Evolutionary conservation across 495 filamentous ascomycete genomes (phyloP).

Genomic region (Podospora appendiculata): DNA sequence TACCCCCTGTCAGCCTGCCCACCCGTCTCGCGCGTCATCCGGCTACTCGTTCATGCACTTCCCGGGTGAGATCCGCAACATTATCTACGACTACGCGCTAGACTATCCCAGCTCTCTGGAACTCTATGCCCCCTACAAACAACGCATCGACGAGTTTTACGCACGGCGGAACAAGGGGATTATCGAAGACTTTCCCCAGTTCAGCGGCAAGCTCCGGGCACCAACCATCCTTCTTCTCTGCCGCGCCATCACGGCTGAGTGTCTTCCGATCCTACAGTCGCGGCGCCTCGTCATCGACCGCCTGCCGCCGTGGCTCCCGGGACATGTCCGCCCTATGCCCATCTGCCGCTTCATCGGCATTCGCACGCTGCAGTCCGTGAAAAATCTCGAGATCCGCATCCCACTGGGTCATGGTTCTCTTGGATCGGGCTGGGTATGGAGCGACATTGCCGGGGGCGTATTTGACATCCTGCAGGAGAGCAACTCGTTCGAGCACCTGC

Average conservation of each 20-base stretch:
- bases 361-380: conserved; percentile 21
- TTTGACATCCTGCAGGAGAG: conserved; percentile 15
- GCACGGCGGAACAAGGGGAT: neutral
- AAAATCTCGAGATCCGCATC: conserved; percentile 23
- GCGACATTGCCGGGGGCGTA: conserved; percentile 11
- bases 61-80: conserved; percentile 25
- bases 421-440: conserved; percentile 25
- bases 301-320: conserved; percentile 30
- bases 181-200: conserved; percentile 5
- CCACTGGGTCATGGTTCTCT: conserved; percentile 20
- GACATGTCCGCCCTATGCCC: conserved; percentile 13
- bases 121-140: conserved; percentile 22
- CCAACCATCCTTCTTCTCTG: conserved; percentile 30
- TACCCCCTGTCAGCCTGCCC: too few species aligned
- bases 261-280: conserved; percentile 14
- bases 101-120: conserved; percentile 17
- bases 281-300: conserved; percentile 24
- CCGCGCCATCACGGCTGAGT: conserved; percentile 25
- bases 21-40: too few species aligned
- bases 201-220: conserved; percentile 12
- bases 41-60: conserved; percentile 18
- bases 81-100: conserved; percentile 22
- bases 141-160: conserved; percentile 15
- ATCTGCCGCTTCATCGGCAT: conserved; percentile 21
- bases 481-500: conserved; percentile 21